Conservation (phyloP, 495 filamentous ascomycete genomes). For the Podospora tetraspora region DNA sequence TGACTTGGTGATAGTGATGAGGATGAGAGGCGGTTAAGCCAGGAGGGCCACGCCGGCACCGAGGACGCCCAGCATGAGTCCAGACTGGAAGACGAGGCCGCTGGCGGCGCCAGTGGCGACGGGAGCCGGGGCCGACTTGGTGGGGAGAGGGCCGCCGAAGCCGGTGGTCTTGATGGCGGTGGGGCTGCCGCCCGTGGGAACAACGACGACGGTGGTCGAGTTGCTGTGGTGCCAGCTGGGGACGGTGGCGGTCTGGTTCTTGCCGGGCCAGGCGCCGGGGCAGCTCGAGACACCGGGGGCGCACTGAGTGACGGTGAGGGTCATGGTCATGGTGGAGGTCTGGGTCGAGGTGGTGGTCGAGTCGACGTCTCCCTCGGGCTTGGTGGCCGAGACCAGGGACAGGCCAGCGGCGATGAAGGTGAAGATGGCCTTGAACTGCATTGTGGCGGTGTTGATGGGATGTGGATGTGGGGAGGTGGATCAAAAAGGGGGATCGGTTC, state of each 20-base stretch:
- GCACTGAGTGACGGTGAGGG: slow-evolving; percentile 46
- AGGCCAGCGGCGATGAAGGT: slow-evolving; percentile 29
- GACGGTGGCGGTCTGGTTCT: slow-evolving; percentile 37
- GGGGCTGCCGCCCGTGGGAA: slow-evolving; percentile 23
- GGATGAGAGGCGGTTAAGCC: slow-evolving; percentile 24
- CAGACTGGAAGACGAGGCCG: slow-evolving; percentile 35
- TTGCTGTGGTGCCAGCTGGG: slow-evolving; percentile 35
- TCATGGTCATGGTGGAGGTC: slow-evolving; percentile 40
- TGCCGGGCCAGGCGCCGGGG: slow-evolving; percentile 34
- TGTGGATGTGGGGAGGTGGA: not conserved
- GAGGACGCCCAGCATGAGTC: slow-evolving; percentile 38
- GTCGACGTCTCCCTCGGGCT: slow-evolving; percentile 1
- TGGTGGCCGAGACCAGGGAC: slow-evolving; percentile 23
- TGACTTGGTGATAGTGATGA: slow-evolving; percentile 1
- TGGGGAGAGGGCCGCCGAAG: slow-evolving; percentile 13
- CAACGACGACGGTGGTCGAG: slow-evolving; percentile 21
- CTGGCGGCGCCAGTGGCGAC: slow-evolving; percentile 32
- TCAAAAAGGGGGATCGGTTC: not conserved
- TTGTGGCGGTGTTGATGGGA: slow-evolving; percentile 23
- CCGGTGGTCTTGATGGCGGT: slow-evolving; percentile 15
- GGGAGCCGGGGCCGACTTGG: slow-evolving; percentile 17
- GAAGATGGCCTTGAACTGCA: slow-evolving; percentile 37
- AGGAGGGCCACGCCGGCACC: slow-evolving; percentile 41
- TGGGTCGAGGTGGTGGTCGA: slow-evolving; percentile 30
- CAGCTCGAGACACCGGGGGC: slow-evolving; percentile 42